Conservation (phyloP, 805 yeast species). For the Candida suzukii region DNA sequence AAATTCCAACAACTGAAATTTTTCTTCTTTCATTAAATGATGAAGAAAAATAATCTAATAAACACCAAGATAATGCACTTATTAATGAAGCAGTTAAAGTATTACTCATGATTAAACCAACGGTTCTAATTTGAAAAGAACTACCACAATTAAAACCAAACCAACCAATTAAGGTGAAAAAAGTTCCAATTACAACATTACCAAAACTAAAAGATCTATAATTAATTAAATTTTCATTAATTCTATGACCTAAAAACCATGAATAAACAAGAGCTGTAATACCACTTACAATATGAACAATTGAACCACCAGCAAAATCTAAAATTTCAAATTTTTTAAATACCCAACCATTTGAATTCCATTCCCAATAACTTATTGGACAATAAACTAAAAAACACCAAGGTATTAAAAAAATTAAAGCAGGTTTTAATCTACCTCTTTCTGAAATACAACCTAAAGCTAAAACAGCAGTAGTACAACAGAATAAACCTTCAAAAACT, state of each 20-base stretch:
- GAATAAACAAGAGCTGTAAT: constrained; percentile 80
- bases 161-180: constrained; percentile 85
- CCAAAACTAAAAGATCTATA: constrained; percentile 86
- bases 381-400: constrained; percentile 90
- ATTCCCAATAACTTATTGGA: constrained; percentile 85
- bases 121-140: constrained; percentile 65
- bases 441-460: constrained; percentile 85
- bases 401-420: constrained; percentile 63
- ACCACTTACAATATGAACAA: constrained; percentile 83
- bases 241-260: constrained; percentile 66
- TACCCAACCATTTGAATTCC: constrained; percentile 91
- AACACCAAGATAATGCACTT: constrained; percentile 81
- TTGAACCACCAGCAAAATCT: constrained; percentile 95
- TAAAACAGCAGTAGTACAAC: constrained; percentile 77
- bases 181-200: constrained; percentile 76
- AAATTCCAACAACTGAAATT: constrained; percentile 86
- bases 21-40: constrained; percentile 32
- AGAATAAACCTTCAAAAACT: constrained; percentile 74
- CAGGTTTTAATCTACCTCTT: constrained; percentile 77
- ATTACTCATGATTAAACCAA: constrained; percentile 75
- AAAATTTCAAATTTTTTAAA: constrained; percentile 64
- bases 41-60: constrained; percentile 65
- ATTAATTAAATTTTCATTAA: constrained; percentile 54
- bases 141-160: constrained; percentile 85
- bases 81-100: constrained; percentile 74